Evolutionary conservation across 2,329 filamentous ascomycete genomes (phyloP).

Genomic region (Botryosphaeria dothidea): DNA sequence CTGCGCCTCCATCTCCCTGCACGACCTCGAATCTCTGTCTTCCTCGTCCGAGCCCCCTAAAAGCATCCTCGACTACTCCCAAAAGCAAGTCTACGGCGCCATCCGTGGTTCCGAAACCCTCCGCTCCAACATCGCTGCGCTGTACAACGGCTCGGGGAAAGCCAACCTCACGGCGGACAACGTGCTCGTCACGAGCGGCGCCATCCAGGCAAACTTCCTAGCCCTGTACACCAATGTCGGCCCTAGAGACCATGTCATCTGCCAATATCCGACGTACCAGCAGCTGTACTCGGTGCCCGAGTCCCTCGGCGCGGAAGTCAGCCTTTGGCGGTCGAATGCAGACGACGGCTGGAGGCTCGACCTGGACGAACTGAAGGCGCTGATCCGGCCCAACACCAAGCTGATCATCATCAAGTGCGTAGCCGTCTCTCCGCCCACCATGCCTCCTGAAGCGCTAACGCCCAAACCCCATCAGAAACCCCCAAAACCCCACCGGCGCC

Average conservation of each 20-base stretch:
- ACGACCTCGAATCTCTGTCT: slow-evolving; percentile 63
- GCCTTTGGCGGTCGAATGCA: slow-evolving; percentile 70
- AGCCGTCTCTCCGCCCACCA: background rate
- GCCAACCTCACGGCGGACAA: slow-evolving; percentile 62
- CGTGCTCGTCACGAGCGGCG: slow-evolving; percentile 75
- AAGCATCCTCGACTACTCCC: slow-evolving; percentile 43
- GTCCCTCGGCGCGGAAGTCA: slow-evolving; percentile 76
- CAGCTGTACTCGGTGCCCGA: slow-evolving; percentile 76
- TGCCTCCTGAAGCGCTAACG: background rate
- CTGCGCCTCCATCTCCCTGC: slow-evolving; percentile 70
- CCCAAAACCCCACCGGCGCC: slow-evolving; percentile 76
- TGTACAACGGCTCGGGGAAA: slow-evolving; percentile 55
- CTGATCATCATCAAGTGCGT: slow-evolving; percentile 67
- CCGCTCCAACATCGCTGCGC: slow-evolving; percentile 62
- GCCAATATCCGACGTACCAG: slow-evolving; percentile 84
- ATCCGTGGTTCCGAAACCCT: slow-evolving; percentile 69
- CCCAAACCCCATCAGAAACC: slow-evolving; percentile 61
- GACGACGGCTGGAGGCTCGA: slow-evolving; percentile 68
- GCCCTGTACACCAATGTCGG: slow-evolving; percentile 71
- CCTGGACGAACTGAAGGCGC: slow-evolving; percentile 61
- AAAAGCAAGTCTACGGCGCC: slow-evolving; percentile 70
- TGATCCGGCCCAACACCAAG: slow-evolving; percentile 71
- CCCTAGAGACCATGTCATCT: slow-evolving; percentile 79
- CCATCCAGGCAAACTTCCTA: slow-evolving; percentile 84
- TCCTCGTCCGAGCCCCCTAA: slow-evolving; percentile 54